phyloP scores from a whole-genome alignment of 257 asterid species.

The Penstemon davidsonii region DNA sequence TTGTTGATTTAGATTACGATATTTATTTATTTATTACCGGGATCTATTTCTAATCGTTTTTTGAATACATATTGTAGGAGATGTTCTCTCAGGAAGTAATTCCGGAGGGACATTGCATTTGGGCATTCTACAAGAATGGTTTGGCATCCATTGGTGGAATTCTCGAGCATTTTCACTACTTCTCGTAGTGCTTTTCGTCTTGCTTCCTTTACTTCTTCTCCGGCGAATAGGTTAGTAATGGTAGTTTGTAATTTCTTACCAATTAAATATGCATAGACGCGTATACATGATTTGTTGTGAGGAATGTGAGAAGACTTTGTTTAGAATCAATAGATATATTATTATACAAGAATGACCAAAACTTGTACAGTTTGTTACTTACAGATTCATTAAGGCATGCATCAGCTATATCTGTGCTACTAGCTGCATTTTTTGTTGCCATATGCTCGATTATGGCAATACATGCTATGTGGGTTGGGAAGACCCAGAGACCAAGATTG shows the following conservation, averaged over 20 bases:
- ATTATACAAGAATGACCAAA: slow-evolving; percentile 30
- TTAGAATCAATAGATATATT: slow-evolving; percentile 1
- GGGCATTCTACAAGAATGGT: slow-evolving; percentile 94
- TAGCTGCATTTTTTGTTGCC: slow-evolving; percentile 81
- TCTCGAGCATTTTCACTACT: slow-evolving; percentile 73
- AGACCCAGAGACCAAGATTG: slow-evolving; percentile 59
- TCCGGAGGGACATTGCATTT: slow-evolving; percentile 74
- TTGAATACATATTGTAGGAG: slow-evolving; percentile 50
- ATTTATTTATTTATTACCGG: background rate
- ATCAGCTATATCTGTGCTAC: slow-evolving; percentile 79
- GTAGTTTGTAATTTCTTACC: background rate
- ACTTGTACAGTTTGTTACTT: slow-evolving; percentile 32
- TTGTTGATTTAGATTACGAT: too few species aligned
- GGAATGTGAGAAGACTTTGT: slow-evolving; percentile 3
- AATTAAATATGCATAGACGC: background rate
- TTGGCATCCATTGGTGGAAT: slow-evolving; percentile 93
- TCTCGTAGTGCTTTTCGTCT: slow-evolving; percentile 66
- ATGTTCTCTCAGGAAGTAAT: slow-evolving; percentile 81
- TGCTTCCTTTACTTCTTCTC: slow-evolving; percentile 79
- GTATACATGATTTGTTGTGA: background rate
- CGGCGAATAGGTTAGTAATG: slow-evolving; percentile 80
- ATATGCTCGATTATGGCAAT: slow-evolving; percentile 85
- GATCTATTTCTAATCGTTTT: slow-evolving; percentile 1
- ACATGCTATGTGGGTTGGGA: slow-evolving; percentile 69
- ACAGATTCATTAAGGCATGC: slow-evolving; percentile 93